Evolutionary conservation across 129 eudicot species (phyloP).

Genomic region (Chrysanthemum seticuspe): DNA sequence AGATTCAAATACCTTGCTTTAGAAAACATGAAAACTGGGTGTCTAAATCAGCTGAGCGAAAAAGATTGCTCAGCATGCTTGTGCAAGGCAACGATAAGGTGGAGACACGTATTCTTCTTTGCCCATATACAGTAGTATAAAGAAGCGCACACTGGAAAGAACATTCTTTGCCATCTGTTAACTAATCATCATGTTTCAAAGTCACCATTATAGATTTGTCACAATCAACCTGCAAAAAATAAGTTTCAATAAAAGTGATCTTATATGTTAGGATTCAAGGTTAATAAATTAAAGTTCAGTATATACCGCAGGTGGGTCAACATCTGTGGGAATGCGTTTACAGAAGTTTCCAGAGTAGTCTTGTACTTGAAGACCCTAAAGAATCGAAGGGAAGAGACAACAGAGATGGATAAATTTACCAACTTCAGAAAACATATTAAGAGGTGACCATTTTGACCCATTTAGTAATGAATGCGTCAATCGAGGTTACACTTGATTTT

Average conservation of each 20-base stretch:
- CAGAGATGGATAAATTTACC: too few species aligned
- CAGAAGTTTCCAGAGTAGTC: conserved; percentile 92
- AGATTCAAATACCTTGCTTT: conserved; percentile 82
- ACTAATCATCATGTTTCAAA: conserved; percentile 67
- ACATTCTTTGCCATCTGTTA: conserved; percentile 70
- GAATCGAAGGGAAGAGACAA: not conserved
- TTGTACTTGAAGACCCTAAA: conserved; percentile 90
- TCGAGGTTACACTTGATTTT: too few species aligned
- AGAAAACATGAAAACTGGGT: conserved; percentile 83
- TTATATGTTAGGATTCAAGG: not conserved
- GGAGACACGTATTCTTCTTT: conserved; percentile 87
- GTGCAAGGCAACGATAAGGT: conserved; percentile 85
- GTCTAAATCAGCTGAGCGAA: conserved; percentile 87
- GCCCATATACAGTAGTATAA: conserved; percentile 82
- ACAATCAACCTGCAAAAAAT: too few species aligned
- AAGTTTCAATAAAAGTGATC: too few species aligned
- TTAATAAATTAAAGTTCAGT: not conserved
- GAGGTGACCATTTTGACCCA: not conserved
- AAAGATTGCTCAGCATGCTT: conserved; percentile 70
- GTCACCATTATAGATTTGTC: too few species aligned
- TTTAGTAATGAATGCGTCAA: too few species aligned
- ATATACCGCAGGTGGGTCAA: conserved; percentile 79
- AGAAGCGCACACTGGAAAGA: conserved; percentile 93
- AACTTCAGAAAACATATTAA: too few species aligned
- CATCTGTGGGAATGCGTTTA: conserved; percentile 85